phyloP scores from a whole-genome alignment of 441 rosid species.

The Jatropha multifida region DNA sequence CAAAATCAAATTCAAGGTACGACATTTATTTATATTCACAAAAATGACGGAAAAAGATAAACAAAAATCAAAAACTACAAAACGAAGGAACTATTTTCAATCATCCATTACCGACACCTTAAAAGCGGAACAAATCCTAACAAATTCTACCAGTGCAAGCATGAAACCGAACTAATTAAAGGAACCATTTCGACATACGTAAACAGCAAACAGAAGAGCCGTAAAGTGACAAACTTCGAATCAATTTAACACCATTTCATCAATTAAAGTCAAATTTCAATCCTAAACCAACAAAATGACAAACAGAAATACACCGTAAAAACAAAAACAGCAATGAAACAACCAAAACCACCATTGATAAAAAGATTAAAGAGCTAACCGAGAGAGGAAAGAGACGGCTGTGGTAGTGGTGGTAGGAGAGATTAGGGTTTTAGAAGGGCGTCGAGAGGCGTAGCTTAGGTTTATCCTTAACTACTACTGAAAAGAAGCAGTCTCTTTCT shows the following conservation, averaged over 20 bases:
- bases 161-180: not conserved
- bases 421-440: slow-evolving; percentile 11
- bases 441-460: not conserved
- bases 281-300: not conserved
- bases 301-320: not conserved
- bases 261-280: not conserved
- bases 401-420: not conserved
- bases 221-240: not conserved
- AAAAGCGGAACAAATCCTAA: not conserved
- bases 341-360: not conserved
- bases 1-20: not conserved
- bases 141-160: not conserved
- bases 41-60: not conserved
- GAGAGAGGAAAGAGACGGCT: not conserved
- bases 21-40: not conserved
- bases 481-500: not conserved
- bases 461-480: not conserved
- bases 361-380: slow-evolving; percentile 6
- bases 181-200: not conserved
- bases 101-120: not conserved
- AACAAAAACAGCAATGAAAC: not conserved
- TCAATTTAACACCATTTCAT: not conserved
- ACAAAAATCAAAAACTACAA: not conserved
- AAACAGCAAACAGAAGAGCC: not conserved
- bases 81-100: not conserved